Evolutionary conservation across 2,329 filamentous ascomycete genomes (phyloP), one percentile per base, ranked within the genome.

Genomic region (Ramularia endophylla): DNA sequence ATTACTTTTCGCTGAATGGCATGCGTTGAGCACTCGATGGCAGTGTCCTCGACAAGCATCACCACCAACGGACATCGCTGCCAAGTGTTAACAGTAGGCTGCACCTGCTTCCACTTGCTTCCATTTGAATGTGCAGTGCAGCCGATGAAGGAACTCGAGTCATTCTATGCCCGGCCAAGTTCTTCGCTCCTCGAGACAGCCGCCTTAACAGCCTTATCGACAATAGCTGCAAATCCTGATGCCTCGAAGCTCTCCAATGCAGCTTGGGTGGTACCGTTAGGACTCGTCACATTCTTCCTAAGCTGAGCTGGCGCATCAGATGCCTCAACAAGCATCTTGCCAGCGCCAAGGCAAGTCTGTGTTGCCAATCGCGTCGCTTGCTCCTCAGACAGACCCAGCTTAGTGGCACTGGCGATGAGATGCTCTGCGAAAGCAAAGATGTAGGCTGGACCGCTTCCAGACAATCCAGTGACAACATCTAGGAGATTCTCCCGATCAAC

Each of bases 381-480:
- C 37, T 53, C 53, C 37, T 53, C 41, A 1, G 50, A 48, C 9
- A 57, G 45, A 8, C 54, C 54, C 19, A 54, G 46, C 29, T 47
- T 46, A 16, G 48, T 48, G 3, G 51, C 53, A 27, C 51, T 54
- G n/a, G 51, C 43, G 15, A 57, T 41, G 9, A 57, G 45, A 36
- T 55, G 52, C 47, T 57, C 54, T n/a, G 54, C 53, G 45, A 57
- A 53, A 29, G 52, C 52, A 38, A 55, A 57, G 47, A 53, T 53
- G 38, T 54, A 52, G 18, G 50, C 53, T 5, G 53, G 54, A 13
- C 53, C 53, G 22, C 48, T 50, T 11, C 54, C 54, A 8, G 53
- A 55, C 8, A 57, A 40, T 4, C 52, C 54, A 35, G 54, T 57
- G 2, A 57, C 53, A 5, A 55, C 53, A 34, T 57, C 54, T 33